Percentiles rank a stretch among this genome's conserved stretches.
Conservation (phyloP, 345 rosid species). For the Lepidium didymum region DNA sequence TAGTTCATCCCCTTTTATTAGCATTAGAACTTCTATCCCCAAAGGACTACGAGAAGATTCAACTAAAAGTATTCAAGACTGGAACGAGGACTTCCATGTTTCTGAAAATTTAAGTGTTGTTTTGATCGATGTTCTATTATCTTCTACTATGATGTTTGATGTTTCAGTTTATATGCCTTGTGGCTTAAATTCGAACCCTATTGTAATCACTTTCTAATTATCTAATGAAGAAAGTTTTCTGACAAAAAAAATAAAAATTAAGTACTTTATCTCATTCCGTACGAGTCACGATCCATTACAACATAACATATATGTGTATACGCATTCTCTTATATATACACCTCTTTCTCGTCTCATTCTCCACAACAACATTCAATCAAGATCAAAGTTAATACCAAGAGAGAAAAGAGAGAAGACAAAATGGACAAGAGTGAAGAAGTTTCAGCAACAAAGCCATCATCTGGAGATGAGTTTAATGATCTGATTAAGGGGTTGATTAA, state of each 20-base stretch:
- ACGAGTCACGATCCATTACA: conserved; percentile 1
- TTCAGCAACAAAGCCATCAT: conserved; percentile 1
- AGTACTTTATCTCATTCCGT: conserved; percentile 6
- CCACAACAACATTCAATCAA: neutral
- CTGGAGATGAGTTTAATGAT: conserved; percentile 17
- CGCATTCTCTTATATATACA: neutral
- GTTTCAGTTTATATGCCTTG: no score
- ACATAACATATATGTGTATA: neutral
- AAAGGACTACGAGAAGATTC: no score
- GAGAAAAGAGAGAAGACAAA: neutral
- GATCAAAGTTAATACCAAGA: neutral
- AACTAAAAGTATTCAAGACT: no score
- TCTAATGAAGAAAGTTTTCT: no score
- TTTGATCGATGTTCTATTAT: no score
- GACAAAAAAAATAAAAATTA: neutral
- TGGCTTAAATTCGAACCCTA: no score
- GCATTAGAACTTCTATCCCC: no score
- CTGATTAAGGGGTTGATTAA: conserved; percentile 28
- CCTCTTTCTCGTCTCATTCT: neutral
- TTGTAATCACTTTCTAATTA: no score
- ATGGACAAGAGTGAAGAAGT: conserved; percentile 10
- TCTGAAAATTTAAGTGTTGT: no score
- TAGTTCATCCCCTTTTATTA: no score
- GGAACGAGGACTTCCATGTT: no score
- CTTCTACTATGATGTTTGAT: no score